Percentiles rank a stretch among this genome's conserved stretches.
Evolutionary conservation across 2,329 filamentous ascomycete genomes (phyloP).

Genomic region (Amauroascus verrucosus): DNA sequence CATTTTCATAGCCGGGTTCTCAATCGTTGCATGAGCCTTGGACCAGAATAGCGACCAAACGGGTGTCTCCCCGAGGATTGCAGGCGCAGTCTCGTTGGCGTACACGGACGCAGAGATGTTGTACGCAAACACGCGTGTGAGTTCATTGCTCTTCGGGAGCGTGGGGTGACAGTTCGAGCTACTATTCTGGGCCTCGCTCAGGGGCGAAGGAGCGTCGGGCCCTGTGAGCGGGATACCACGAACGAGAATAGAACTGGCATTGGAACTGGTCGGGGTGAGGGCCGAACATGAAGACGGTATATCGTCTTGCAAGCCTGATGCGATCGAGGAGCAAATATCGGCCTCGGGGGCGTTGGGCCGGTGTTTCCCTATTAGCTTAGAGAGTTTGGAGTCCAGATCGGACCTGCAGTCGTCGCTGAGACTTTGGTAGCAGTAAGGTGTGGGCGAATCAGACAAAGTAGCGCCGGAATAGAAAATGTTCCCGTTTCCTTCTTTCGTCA

Average conservation of each 20-base stretch:
- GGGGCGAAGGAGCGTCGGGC: not conserved
- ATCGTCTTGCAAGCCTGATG: slow-evolving; percentile 2
- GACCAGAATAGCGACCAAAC: slow-evolving; percentile 6
- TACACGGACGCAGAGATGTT: slow-evolving; percentile 2
- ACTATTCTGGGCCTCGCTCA: slow-evolving; percentile 5
- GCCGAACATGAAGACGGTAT: not conserved
- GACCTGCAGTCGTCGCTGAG: not conserved
- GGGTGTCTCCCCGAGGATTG: slow-evolving; percentile 3
- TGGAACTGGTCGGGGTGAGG: not conserved
- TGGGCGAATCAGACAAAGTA: not conserved
- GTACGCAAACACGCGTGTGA: slow-evolving; percentile 7
- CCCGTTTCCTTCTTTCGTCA: too few species aligned
- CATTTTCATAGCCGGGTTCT: not conserved
- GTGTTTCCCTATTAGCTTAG: slow-evolving; percentile 1
- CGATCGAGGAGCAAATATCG: not conserved
- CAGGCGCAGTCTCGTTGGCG: not conserved
- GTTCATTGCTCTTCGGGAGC: slow-evolving; percentile 3
- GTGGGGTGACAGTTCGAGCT: slow-evolving; percentile 8
- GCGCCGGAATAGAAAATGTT: too few species aligned
- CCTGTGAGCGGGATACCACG: slow-evolving; percentile 3
- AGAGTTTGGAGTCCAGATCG: not conserved
- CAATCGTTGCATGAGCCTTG: not conserved
- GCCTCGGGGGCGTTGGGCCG: not conserved
- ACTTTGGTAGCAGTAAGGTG: not conserved
- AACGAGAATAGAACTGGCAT: not conserved